Evolutionary conservation across 345 rosid species (phyloP), one percentile per base, ranked within the genome.

Genomic region (Bruguiera parviflora): DNA sequence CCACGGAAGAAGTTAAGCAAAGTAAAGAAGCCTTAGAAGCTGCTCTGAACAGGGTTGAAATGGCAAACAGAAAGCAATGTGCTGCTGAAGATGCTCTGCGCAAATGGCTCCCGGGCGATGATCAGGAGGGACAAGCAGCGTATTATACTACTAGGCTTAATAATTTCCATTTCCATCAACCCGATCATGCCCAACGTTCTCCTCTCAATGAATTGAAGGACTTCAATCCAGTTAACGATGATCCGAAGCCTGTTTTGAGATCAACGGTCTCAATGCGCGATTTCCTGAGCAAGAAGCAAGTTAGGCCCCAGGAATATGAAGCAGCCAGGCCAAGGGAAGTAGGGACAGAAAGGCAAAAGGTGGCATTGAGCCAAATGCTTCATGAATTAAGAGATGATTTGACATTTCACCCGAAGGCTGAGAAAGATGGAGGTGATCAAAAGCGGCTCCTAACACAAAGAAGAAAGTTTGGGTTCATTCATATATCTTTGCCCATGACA

Each of bases 191-290:
- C 0, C 82, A 69, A 33, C 78, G 71, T 35, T 78, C 86, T 35
- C 89, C 84, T 5, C 65, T 82, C n/a, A 69, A 76, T 61, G 81
- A 79, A 69, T 29, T 66, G 58, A 83, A 69, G 75, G 76, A 78
- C 43, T 68, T 70, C 3, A 75, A 65, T 35, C 58, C 75, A 31
- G 63, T 52, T 4, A 66, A 61, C 3, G 78, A 80, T 19, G 84
- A 75, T 27, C 71, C 83, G 5, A 89, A 78, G 77, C 91, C 92
- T 10, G 82, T 81, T 65, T 11, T 83, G 28, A 88, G 82, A 80
- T 68, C 96, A 57, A 87, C 87, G 2, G 87, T 95, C 73, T 95
- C 99, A 9, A 95, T 95, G 97, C 82, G 96, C 8, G 96, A 95
- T 69, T 83, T 95, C n/a, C 86, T 95, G 24, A 86, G 89, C 80